phyloP scores from a whole-genome alignment of 805 yeast genomes.

The Babjeviella inositovora region DNA sequence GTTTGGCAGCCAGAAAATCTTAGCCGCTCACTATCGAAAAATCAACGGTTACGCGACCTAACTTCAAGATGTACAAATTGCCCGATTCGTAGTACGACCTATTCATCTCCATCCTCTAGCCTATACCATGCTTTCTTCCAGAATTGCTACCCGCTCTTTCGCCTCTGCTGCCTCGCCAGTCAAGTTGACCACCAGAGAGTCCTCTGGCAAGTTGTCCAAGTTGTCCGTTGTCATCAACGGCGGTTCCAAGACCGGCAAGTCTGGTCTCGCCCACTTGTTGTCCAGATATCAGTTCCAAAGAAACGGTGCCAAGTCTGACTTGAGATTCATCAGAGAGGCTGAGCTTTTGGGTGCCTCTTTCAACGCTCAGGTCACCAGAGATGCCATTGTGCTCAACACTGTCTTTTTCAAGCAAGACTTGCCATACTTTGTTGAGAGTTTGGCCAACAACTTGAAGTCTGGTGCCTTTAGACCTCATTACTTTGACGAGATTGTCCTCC shows the following conservation, averaged over 20 bases:
- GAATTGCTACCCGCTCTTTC: conserved; percentile 12
- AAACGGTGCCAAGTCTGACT: conserved; percentile 71
- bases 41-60: too few relatives aligned
- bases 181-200: conserved; percentile 37
- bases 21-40: too few relatives aligned
- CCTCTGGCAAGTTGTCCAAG: conserved; percentile 54
- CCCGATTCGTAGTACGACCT: too few relatives aligned
- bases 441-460: conserved; percentile 58
- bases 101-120: too few relatives aligned
- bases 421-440: conserved; percentile 80
- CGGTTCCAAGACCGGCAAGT: conserved; percentile 61
- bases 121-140: too few relatives aligned
- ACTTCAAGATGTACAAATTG: too few relatives aligned
- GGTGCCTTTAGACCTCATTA: conserved; percentile 76
- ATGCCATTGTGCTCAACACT: conserved; percentile 65
- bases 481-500: conserved; percentile 65
- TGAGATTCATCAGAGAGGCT: conserved; percentile 87
- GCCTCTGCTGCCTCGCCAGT: conserved; percentile 20
- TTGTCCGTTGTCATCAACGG: conserved; percentile 72
- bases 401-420: conserved; percentile 74
- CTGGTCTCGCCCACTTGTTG: conserved; percentile 79
- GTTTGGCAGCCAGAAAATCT: too few relatives aligned
- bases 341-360: conserved; percentile 85
- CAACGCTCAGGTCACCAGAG: conserved; percentile 62
- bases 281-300: conserved; percentile 74